A percentile compares a stretch with the other conserved stretches of the same genome.
These are phyloP conservation scores for Alloteropsis angusta DNA, from an alignment of 202 grass and related monocot genomes.

Conservation along the genomic window DNA sequence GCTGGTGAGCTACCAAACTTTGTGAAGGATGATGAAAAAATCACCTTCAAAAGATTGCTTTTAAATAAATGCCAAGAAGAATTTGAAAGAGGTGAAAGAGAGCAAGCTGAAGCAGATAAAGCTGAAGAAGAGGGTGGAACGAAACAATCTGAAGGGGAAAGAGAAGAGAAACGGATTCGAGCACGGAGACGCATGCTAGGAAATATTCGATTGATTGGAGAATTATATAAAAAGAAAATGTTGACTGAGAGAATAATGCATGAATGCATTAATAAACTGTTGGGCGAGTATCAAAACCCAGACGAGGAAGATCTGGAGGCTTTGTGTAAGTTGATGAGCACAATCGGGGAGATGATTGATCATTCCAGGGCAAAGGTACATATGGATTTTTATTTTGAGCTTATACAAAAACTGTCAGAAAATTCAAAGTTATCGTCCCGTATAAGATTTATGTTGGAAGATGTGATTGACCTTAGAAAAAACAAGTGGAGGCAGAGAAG, in stretches of 20 bases:
- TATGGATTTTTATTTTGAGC: conserved; percentile 87
- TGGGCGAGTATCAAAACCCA: conserved; percentile 64
- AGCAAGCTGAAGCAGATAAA: conserved; percentile 38
- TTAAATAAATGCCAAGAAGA: conserved; percentile 55
- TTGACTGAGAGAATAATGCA: conserved; percentile 93
- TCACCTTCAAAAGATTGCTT: conserved; percentile 75
- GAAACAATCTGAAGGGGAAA: conserved; percentile 51
- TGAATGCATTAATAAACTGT: conserved; percentile 88
- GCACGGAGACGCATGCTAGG: conserved; percentile 73
- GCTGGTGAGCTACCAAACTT: conserved; percentile 66
- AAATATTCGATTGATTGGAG: conserved; percentile 88
- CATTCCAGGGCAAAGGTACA: conserved; percentile 68
- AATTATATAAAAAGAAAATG: conserved; percentile 92
- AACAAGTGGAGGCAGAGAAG: conserved; percentile 87
- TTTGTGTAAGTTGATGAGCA: conserved; percentile 90
- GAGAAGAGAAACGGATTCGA: conserved; percentile 54
- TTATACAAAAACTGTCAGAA: conserved; percentile 50
- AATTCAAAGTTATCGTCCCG: conserved; percentile 56
- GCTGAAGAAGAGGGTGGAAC: conserved; percentile 45
- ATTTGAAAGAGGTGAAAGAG: conserved; percentile 47
- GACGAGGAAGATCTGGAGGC: conserved; percentile 89
- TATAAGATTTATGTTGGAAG: conserved; percentile 73
- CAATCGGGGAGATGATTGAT: conserved; percentile 91
- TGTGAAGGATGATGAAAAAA: conserved; percentile 60
- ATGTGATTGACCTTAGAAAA: conserved; percentile 77